phyloP scores from a whole-genome alignment of 768 basidiomycete genomes.

The Nidularia pulvinata region DNA sequence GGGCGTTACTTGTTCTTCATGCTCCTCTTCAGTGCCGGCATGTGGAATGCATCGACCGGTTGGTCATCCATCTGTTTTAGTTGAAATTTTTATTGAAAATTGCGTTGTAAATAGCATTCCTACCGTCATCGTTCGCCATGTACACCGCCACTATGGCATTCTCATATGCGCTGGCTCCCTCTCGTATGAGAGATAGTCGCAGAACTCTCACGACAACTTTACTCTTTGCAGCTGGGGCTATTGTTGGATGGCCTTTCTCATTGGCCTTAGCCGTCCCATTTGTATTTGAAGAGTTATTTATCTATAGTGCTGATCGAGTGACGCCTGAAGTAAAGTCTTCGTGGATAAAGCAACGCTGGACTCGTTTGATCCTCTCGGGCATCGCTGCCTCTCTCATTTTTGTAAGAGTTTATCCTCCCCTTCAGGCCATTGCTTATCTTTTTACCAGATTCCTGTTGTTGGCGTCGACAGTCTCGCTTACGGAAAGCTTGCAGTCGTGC shows the following conservation, averaged over 20 bases:
- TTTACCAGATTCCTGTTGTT: slow-evolving; percentile 75
- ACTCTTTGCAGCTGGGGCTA: slow-evolving; percentile 76
- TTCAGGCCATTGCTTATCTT: neutral
- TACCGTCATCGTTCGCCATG: slow-evolving; percentile 97
- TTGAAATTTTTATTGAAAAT: slow-evolving; percentile 3
- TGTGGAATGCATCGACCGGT: slow-evolving; percentile 94
- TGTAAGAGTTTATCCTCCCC: slow-evolving; percentile 36
- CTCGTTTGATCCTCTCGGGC: slow-evolving; percentile 52
- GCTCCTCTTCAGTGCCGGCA: slow-evolving; percentile 83
- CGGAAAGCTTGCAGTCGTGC: slow-evolving; percentile 74
- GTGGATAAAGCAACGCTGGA: slow-evolving; percentile 69
- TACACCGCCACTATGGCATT: slow-evolving; percentile 82
- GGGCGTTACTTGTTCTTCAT: slow-evolving; percentile 95
- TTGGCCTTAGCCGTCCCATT: slow-evolving; percentile 87
- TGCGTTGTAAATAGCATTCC: slow-evolving; percentile 59
- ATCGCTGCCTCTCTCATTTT: slow-evolving; percentile 58
- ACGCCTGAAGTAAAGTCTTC: slow-evolving; percentile 33
- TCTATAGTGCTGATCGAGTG: slow-evolving; percentile 70
- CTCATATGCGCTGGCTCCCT: slow-evolving; percentile 63
- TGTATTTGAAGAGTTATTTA: slow-evolving; percentile 85
- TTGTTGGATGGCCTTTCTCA: slow-evolving; percentile 98
- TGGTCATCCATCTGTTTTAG: slow-evolving; percentile 13
- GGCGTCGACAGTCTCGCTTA: slow-evolving; percentile 87
- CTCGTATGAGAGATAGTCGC: slow-evolving; percentile 47
- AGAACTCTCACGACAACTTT: slow-evolving; percentile 68